A percentile compares a stretch with the other conserved stretches of the same genome.
Evolutionary conservation across 139 green algal genomes (phyloP).

Genomic region (Ettlia oleoabundans): DNA sequence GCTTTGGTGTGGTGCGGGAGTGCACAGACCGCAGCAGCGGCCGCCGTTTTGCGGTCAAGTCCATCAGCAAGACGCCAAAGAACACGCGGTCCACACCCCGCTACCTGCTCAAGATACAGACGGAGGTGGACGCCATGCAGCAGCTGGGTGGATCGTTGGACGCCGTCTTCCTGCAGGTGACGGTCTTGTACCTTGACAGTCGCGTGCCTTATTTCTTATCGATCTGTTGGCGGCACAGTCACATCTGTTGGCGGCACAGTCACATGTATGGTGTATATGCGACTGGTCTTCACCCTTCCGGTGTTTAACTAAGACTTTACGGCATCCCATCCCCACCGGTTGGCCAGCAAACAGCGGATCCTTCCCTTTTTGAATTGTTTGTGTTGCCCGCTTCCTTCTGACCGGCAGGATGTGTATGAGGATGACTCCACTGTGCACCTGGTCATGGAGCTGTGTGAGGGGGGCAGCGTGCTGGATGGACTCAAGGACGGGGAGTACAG

Average conservation of each 20-base stretch:
- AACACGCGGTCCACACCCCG: constrained; percentile 74
- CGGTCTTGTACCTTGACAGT: too few species aligned
- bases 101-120: constrained; percentile 93
- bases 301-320: too few species aligned
- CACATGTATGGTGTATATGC: background rate
- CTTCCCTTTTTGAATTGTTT: background rate
- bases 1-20: constrained; percentile 90
- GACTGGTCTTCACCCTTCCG: too few species aligned
- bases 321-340: too few species aligned
- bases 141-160: constrained; percentile 86
- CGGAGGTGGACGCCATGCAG: constrained; percentile 93
- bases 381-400: background rate
- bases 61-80: constrained; percentile 86
- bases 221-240: too few species aligned
- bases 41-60: constrained; percentile 82
- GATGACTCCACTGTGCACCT: constrained; percentile 82
- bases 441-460: constrained; percentile 93
- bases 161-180: constrained; percentile 81
- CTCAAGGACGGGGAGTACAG: constrained; percentile 64
- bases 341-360: too few species aligned
- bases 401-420: constrained; percentile 76
- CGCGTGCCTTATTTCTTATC: too few species aligned
- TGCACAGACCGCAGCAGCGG: constrained; percentile 57
- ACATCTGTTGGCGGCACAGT: too few species aligned
- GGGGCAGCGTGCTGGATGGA: constrained; percentile 74